phyloP scores from a whole-genome alignment of 106 monocot species.

The Agapanthus africanus region DNA sequence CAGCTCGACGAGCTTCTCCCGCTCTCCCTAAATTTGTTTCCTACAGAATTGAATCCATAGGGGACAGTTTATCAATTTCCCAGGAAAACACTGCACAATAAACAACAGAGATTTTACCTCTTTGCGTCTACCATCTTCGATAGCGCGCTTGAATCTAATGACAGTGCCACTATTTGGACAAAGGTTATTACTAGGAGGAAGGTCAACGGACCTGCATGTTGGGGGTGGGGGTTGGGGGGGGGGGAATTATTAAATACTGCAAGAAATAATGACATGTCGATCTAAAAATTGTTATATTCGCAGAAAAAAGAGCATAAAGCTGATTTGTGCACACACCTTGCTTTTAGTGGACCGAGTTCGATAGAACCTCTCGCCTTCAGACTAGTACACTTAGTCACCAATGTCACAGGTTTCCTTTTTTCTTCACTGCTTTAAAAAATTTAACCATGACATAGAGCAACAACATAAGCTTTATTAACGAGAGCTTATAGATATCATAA shows the following conservation, averaged over 20 bases:
- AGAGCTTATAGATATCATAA: neutral
- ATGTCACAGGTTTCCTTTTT: constrained; percentile 12
- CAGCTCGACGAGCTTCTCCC: too few species aligned
- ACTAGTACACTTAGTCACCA: constrained; percentile 2
- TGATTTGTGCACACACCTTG: constrained; percentile 19
- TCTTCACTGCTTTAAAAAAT: constrained; percentile 15
- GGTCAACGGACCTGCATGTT: constrained; percentile 30
- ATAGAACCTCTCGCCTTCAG: constrained; percentile 10
- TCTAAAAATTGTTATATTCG: too few species aligned
- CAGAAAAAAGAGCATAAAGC: neutral
- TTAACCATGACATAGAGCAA: neutral
- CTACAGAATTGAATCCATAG: constrained; percentile 12
- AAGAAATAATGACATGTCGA: too few species aligned
- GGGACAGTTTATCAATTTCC: neutral
- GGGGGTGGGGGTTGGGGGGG: too few species aligned
- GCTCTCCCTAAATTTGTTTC: neutral
- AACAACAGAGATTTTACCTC: constrained; percentile 21
- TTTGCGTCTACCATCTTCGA: constrained; percentile 6
- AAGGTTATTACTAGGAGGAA: constrained; percentile 16
- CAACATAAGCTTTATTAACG: neutral
- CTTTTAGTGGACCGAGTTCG: constrained; percentile 14
- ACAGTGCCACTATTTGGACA: constrained; percentile 9
- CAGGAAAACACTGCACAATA: neutral
- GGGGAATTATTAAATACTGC: too few species aligned
- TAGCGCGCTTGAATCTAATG: neutral